A percentile compares a stretch with the other conserved stretches of the same genome.
Evolutionary conservation across 306 rosid species (phyloP).

Genomic region (Purshia tridentata): DNA sequence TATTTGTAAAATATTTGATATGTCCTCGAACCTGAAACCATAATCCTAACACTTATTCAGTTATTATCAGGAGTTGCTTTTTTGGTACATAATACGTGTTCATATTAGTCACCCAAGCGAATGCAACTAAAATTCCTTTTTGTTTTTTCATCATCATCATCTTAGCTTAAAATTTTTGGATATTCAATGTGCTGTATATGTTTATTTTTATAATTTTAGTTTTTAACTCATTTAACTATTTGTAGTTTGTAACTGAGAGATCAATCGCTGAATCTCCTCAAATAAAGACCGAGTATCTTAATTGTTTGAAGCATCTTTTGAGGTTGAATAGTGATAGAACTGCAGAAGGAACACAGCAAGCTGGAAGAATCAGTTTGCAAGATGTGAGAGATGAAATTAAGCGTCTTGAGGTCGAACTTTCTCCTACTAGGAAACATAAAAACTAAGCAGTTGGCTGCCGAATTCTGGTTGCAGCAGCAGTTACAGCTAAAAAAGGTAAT

Average conservation of each 20-base stretch:
- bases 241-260: constrained; percentile 56
- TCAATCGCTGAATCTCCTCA: constrained; percentile 49
- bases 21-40: too few species aligned
- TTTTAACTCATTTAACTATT: constrained; percentile 4
- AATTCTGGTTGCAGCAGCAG: constrained; percentile 7
- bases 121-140: too few species aligned
- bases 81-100: too few species aligned
- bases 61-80: too few species aligned
- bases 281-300: constrained; percentile 58
- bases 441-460: constrained; percentile 18
- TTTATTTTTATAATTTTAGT: background rate
- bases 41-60: too few species aligned
- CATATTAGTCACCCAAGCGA: too few species aligned
- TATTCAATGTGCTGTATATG: background rate
- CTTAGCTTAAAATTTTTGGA: background rate
- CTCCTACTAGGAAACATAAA: constrained; percentile 24
- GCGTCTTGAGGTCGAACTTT: constrained; percentile 37
- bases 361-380: constrained; percentile 21
- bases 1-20: too few species aligned
- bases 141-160: background rate
- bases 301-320: constrained; percentile 66
- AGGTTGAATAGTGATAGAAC: constrained; percentile 37
- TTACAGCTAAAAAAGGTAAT: background rate
- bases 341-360: constrained; percentile 24
- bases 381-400: constrained; percentile 46